Evolutionary conservation across 345 rosid genomes (phyloP).

Genomic region (Pistacia integerrima): DNA sequence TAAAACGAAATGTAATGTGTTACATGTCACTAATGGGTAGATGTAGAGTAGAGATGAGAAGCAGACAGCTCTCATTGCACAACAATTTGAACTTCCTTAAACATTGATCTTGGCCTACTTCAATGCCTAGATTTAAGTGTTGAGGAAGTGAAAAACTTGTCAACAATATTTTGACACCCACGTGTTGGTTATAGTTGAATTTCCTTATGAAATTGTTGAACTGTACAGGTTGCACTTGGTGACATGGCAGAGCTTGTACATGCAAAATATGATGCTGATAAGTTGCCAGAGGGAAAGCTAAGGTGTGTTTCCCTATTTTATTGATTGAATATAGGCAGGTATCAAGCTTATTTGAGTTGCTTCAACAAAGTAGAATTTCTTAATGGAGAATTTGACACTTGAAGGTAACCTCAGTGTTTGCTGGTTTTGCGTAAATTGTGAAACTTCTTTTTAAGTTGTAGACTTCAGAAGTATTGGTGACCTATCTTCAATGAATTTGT

Average conservation of each 20-base stretch:
- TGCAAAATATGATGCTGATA: slow-evolving; percentile 68
- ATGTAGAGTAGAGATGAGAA: neutral
- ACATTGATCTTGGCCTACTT: neutral
- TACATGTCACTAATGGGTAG: neutral
- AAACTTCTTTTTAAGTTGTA: neutral
- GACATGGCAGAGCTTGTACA: slow-evolving; percentile 72
- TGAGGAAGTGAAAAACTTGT: neutral
- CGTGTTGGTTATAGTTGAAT: neutral
- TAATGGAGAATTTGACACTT: neutral
- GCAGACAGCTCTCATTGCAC: neutral
- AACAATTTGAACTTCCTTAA: neutral
- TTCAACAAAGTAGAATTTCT: neutral
- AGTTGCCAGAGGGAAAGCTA: slow-evolving; percentile 75
- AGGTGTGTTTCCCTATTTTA: slow-evolving; percentile 48
- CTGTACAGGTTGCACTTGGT: slow-evolving; percentile 80
- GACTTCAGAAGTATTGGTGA: neutral
- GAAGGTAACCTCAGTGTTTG: neutral
- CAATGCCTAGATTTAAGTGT: neutral
- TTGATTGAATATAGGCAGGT: neutral
- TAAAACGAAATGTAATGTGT: neutral
- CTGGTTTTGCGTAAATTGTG: neutral
- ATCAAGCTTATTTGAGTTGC: neutral
- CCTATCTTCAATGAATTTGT: neutral
- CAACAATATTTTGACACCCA: neutral
- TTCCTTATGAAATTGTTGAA: slow-evolving; percentile 13